phyloP scores from a whole-genome alignment of 1,139 yeast genomes.

The Geotrichum macrosporum region DNA sequence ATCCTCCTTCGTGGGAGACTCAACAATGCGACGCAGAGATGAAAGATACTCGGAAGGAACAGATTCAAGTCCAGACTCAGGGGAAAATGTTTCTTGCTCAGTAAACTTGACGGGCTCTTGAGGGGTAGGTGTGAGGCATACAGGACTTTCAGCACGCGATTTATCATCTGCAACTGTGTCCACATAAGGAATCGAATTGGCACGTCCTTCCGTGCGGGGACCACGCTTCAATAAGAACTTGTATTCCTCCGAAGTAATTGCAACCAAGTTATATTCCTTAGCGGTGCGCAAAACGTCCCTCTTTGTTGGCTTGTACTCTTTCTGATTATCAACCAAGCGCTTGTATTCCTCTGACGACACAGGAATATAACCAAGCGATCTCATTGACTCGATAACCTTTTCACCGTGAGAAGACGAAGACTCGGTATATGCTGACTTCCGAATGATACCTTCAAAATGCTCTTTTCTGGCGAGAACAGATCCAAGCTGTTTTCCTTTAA shows the following conservation, averaged over 20 bases:
- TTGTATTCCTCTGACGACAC: slow-evolving; percentile 39
- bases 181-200: slow-evolving; percentile 4
- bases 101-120: slow-evolving; percentile 4
- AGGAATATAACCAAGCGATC: slow-evolving; percentile 38
- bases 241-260: slow-evolving; percentile 40
- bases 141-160: slow-evolving; percentile 15
- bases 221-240: slow-evolving; percentile 29
- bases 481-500: slow-evolving; percentile 24
- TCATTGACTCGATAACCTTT: slow-evolving; percentile 35
- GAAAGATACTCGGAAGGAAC: slow-evolving; percentile 38
- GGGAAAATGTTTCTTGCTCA: background rate
- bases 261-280: slow-evolving; percentile 40
- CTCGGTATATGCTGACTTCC: slow-evolving; percentile 21
- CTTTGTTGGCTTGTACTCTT: slow-evolving; percentile 37
- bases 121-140: slow-evolving; percentile 5
- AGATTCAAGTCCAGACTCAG: slow-evolving; percentile 28
- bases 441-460: slow-evolving; percentile 37
- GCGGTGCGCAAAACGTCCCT: slow-evolving; percentile 40
- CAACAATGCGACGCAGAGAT: slow-evolving; percentile 35
- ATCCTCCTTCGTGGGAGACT: slow-evolving; percentile 36
- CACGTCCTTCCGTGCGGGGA: slow-evolving; percentile 1
- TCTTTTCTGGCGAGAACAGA: slow-evolving; percentile 38
- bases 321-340: slow-evolving; percentile 35
- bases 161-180: slow-evolving; percentile 3
- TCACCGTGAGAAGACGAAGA: slow-evolving; percentile 29